Percentiles rank a stretch among this genome's conserved stretches.
phyloP scores from a whole-genome alignment of 2,329 filamentous ascomycete genomes.

The Zymoseptoria brevis region DNA sequence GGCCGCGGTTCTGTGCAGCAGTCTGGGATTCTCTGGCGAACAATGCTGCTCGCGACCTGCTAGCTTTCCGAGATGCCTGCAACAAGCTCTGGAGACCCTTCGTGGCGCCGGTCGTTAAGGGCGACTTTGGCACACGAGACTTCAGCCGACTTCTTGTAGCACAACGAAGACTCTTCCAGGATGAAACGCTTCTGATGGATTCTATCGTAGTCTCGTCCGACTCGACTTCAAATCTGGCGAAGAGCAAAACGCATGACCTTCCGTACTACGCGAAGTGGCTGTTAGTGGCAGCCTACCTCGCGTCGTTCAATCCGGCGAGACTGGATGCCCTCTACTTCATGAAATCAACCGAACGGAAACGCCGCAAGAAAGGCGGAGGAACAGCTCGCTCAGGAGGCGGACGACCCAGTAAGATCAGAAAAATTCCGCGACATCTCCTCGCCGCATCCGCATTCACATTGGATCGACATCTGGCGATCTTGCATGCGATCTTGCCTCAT shows the following conservation, averaged over 20 bases:
- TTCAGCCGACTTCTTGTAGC: slow-evolving; percentile 76
- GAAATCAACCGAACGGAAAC: slow-evolving; percentile 50
- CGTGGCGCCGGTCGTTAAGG: slow-evolving; percentile 64
- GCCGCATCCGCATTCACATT: slow-evolving; percentile 69
- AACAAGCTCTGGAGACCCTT: slow-evolving; percentile 78
- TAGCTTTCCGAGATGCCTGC: slow-evolving; percentile 62
- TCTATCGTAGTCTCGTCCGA: slow-evolving; percentile 42
- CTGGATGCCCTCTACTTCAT: slow-evolving; percentile 70
- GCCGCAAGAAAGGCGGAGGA: slow-evolving; percentile 43
- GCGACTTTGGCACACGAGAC: slow-evolving; percentile 67
- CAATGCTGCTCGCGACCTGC: slow-evolving; percentile 70
- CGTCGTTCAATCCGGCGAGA: slow-evolving; percentile 69
- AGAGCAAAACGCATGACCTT: slow-evolving; percentile 39
- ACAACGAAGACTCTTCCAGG: slow-evolving; percentile 61
- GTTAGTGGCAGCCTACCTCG: slow-evolving; percentile 69
- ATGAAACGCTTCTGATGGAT: slow-evolving; percentile 62
- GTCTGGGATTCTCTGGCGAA: slow-evolving; percentile 82
- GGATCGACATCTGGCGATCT: slow-evolving; percentile 71
- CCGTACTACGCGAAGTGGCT: slow-evolving; percentile 67
- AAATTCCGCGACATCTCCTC: slow-evolving; percentile 68
- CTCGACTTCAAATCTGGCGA: slow-evolving; percentile 7
- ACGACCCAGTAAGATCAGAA: slow-evolving; percentile 46
- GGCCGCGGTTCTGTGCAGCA: slow-evolving; percentile 71
- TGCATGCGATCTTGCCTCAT: slow-evolving; percentile 54
- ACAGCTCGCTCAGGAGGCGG: slow-evolving; percentile 30